Conservation (phyloP, 805 yeast species). For the Saccharomycopsis sp. region DNA sequence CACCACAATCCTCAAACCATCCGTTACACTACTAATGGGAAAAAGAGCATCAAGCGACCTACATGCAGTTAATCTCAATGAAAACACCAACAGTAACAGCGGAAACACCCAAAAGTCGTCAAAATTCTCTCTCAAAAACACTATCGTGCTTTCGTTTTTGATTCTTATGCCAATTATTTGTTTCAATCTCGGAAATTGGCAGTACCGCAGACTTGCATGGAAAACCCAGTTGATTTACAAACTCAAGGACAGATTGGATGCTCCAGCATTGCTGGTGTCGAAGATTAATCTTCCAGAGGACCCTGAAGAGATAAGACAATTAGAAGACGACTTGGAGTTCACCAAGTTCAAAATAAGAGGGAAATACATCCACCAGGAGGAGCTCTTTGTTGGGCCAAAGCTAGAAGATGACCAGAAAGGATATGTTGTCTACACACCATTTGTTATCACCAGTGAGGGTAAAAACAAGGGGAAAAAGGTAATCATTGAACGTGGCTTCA, state of each 20-base stretch:
- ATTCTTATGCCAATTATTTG: constrained; percentile 80
- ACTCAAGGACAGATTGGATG: constrained; percentile 75
- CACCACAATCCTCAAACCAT: neutral
- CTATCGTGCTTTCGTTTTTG: constrained; percentile 23
- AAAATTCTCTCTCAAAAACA: neutral
- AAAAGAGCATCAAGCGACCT: neutral
- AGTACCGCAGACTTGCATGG: constrained; percentile 79
- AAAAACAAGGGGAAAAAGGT: constrained; percentile 69
- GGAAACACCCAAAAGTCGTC: neutral
- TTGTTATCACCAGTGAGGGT: constrained; percentile 40
- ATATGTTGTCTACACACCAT: constrained; percentile 74
- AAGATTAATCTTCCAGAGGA: constrained; percentile 46
- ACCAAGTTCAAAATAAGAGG: constrained; percentile 76
- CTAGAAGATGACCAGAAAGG: constrained; percentile 67
- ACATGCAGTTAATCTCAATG: neutral
- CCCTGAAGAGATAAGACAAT: constrained; percentile 3
- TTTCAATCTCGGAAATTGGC: constrained; percentile 91
- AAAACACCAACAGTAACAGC: neutral
- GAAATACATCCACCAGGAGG: constrained; percentile 73
- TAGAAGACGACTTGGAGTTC: constrained; percentile 60
- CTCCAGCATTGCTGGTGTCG: constrained; percentile 69
- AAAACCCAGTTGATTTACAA: constrained; percentile 74
- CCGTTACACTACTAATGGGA: neutral
- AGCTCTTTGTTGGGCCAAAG: constrained; percentile 89
- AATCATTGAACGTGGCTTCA: constrained; percentile 89